Percentiles rank a stretch among this genome's conserved stretches.
Conservation (phyloP, 495 filamentous ascomycete species). For the Aspergillus baeticus region DNA sequence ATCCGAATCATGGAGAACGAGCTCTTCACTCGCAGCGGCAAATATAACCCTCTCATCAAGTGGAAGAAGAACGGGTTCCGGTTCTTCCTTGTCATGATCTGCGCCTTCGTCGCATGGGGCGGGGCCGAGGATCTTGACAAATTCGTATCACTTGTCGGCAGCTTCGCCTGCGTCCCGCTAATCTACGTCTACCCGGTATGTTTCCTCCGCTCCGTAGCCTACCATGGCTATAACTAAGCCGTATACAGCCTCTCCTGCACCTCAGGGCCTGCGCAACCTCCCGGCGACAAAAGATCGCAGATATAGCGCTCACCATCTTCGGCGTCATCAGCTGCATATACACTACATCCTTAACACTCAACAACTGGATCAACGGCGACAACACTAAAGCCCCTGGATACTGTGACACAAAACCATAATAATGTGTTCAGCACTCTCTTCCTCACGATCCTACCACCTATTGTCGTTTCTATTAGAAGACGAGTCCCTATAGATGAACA, state of each 20-base stretch:
- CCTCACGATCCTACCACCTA: neutral
- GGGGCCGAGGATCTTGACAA: conserved; percentile 94
- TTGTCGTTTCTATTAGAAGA: neutral
- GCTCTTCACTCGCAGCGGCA: conserved; percentile 79
- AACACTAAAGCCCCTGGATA: conserved; percentile 51
- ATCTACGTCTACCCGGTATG: conserved; percentile 97
- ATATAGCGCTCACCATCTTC: conserved; percentile 74
- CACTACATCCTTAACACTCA: conserved; percentile 79
- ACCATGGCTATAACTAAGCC: conserved; percentile 10
- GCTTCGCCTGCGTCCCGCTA: conserved; percentile 95
- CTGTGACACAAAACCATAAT: conserved; percentile 47
- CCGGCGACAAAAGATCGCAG: conserved; percentile 59
- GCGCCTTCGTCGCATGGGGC: conserved; percentile 83
- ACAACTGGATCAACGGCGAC: conserved; percentile 69
- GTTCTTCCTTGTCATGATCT: conserved; percentile 84
- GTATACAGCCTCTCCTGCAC: conserved; percentile 77
- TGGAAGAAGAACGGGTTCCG: conserved; percentile 98
- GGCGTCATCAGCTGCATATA: conserved; percentile 85
- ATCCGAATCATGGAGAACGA: conserved; percentile 74
- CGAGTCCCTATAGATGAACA: conserved; percentile 8
- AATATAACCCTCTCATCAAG: conserved; percentile 94
- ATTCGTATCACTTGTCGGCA: conserved; percentile 92
- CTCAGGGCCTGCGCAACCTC: conserved; percentile 72
- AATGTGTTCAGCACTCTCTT: neutral
- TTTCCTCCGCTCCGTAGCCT: conserved; percentile 21